These are phyloP conservation scores for Globomyces pollinis-pini DNA, from an alignment of 192 early-diverging fungal species.

Conservation along the genomic window DNA sequence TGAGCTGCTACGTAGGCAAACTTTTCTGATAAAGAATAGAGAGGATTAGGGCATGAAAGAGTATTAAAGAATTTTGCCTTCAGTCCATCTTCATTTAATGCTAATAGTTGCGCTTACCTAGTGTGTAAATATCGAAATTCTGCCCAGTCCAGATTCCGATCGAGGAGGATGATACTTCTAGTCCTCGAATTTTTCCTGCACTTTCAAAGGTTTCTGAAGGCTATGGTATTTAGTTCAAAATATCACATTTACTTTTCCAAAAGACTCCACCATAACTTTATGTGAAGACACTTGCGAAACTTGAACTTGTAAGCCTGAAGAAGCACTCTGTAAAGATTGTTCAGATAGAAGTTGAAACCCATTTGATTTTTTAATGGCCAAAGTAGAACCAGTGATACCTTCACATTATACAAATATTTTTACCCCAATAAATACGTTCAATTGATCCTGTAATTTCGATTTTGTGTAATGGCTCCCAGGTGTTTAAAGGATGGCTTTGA, in stretches of 20 bases:
- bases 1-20: not conserved
- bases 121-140: constrained; percentile 18
- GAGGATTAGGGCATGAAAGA: not conserved
- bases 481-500: constrained; percentile 24
- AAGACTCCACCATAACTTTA: not conserved
- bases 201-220: constrained; percentile 11
- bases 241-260: not conserved
- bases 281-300: not conserved
- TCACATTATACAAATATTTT: not conserved
- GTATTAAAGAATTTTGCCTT: not conserved
- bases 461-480: constrained; percentile 19
- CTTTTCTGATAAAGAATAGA: not conserved
- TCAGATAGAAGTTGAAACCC: not conserved
- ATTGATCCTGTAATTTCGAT: constrained; percentile 15
- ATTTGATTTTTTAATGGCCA: not conserved
- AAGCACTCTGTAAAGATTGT: not conserved
- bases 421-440: constrained; percentile 27
- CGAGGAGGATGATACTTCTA: not conserved
- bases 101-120: not conserved
- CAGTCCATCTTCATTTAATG: not conserved
- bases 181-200: not conserved
- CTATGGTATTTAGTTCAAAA: too few relatives aligned
- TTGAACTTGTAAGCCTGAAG: not conserved
- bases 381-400: not conserved
- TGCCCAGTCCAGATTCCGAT: constrained; percentile 23